Conservation (phyloP, 768 basidiomycete genomes). For the Trametes cubensis region DNA sequence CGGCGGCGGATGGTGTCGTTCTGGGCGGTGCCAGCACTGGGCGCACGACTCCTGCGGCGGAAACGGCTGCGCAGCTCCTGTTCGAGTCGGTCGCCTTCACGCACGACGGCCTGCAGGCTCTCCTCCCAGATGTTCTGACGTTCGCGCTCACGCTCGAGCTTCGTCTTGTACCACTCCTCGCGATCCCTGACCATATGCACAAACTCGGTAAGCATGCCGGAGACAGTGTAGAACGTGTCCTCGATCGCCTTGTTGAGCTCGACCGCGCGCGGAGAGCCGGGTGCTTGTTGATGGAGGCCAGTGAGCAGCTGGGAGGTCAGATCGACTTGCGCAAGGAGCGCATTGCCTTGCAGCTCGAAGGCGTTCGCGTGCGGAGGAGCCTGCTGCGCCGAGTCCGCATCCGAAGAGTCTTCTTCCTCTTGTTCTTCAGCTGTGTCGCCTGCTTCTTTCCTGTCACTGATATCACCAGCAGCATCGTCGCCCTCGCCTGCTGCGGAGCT, state of each 20-base stretch:
- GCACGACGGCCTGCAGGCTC: slow-evolving; percentile 82
- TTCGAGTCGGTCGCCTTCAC: slow-evolving; percentile 85
- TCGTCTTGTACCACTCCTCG: slow-evolving; percentile 77
- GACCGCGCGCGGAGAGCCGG: slow-evolving; percentile 20
- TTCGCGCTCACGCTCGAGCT: slow-evolving; percentile 64
- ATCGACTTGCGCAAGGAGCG: slow-evolving; percentile 76
- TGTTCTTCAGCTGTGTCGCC: slow-evolving; percentile 33
- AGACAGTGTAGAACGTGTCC: slow-evolving; percentile 56
- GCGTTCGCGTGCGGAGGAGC: slow-evolving; percentile 58
- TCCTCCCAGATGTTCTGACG: slow-evolving; percentile 85
- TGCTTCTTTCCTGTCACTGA: slow-evolving; percentile 23
- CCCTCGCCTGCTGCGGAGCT: slow-evolving; percentile 35
- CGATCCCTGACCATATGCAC: slow-evolving; percentile 69
- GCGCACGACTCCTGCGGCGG: slow-evolving; percentile 55
- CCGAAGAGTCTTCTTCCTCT: slow-evolving; percentile 46
- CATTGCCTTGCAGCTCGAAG: slow-evolving; percentile 72
- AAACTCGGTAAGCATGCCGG: slow-evolving; percentile 66
- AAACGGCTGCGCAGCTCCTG: slow-evolving; percentile 68
- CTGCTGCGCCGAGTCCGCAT: slow-evolving; percentile 42
- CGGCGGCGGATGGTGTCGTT: slow-evolving; percentile 26
- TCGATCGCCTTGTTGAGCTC: slow-evolving; percentile 35
- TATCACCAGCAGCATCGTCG: slow-evolving; percentile 18
- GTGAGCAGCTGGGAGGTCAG: slow-evolving; percentile 67
- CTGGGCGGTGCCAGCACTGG: slow-evolving; percentile 37
- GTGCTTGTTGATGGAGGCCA: slow-evolving; percentile 41